These are phyloP conservation scores for Avena sativa DNA, from an alignment of 176 grass and related monocot species.

Conservation along the genomic window DNA sequence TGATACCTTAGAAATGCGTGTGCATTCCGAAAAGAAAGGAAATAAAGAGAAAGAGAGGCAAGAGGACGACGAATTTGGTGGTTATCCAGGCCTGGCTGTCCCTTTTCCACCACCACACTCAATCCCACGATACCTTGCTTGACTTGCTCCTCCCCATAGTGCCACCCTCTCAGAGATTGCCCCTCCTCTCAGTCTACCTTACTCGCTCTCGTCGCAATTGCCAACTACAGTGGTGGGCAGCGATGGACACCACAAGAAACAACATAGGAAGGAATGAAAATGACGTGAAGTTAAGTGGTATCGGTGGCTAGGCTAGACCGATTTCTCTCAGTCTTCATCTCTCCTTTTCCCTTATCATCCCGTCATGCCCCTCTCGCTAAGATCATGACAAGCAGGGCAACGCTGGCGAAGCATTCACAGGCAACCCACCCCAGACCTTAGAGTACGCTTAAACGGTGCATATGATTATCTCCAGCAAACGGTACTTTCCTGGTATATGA, in stretches of 20 bases:
- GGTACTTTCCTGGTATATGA: neutral
- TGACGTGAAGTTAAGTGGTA: neutral
- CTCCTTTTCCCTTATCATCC: neutral
- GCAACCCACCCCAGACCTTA: neutral
- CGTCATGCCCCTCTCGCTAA: neutral
- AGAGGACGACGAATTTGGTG: neutral
- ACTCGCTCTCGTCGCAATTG: neutral
- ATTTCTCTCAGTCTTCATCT: neutral
- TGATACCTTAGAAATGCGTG: neutral
- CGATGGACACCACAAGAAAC: neutral
- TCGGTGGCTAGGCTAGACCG: neutral
- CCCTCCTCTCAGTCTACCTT: neutral
- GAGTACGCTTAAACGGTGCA: neutral
- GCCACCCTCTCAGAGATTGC: neutral
- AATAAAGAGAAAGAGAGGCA: neutral
- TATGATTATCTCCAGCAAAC: constrained; percentile 6
- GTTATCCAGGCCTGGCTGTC: neutral
- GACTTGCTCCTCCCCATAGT: constrained; percentile 2
- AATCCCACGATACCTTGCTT: neutral
- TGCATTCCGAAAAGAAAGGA: neutral
- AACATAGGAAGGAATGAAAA: neutral
- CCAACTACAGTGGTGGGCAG: neutral
- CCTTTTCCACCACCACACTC: constrained; percentile 17
- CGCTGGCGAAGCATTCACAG: neutral
- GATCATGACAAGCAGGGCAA: neutral